Evolutionary conservation across 768 basidiomycete genomes (phyloP).

Genomic region (Tricholoma bakamatsutake): DNA sequence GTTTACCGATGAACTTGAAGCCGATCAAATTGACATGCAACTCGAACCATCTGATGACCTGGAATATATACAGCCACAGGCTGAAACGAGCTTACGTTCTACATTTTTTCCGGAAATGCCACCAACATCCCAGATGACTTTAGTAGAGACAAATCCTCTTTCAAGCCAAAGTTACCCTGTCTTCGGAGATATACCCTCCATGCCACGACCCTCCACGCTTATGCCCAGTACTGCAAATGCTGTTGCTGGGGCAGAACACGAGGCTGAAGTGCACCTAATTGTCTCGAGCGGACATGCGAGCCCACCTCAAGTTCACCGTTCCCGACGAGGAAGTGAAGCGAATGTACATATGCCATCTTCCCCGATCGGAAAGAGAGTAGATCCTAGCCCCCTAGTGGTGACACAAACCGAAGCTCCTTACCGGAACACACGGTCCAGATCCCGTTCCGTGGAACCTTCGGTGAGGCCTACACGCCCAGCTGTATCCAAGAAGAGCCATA

Average conservation of each 20-base stretch:
- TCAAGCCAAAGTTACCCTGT: not conserved
- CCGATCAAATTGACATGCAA: not conserved
- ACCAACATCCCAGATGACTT: constrained; percentile 13
- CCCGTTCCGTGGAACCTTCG: constrained; percentile 26
- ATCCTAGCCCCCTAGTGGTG: not conserved
- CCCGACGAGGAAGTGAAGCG: not conserved
- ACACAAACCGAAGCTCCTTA: constrained; percentile 19
- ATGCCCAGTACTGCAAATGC: not conserved
- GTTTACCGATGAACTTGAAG: not conserved
- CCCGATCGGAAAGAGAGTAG: not conserved
- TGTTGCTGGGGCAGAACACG: not conserved
- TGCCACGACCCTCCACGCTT: not conserved
- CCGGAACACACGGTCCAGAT: constrained; percentile 28
- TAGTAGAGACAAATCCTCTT: constrained; percentile 5
- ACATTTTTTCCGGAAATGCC: constrained; percentile 1
- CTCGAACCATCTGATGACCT: not conserved
- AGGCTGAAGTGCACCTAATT: not conserved
- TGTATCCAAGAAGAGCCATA: not conserved
- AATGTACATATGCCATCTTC: not conserved
- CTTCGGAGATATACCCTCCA: not conserved
- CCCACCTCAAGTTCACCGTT: not conserved
- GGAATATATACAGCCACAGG: not conserved
- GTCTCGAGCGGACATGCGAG: not conserved
- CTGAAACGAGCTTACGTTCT: not conserved
- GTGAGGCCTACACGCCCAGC: not conserved